phyloP scores from a whole-genome alignment of 2,329 filamentous ascomycete species.

The Leptoxyphium fumago region DNA sequence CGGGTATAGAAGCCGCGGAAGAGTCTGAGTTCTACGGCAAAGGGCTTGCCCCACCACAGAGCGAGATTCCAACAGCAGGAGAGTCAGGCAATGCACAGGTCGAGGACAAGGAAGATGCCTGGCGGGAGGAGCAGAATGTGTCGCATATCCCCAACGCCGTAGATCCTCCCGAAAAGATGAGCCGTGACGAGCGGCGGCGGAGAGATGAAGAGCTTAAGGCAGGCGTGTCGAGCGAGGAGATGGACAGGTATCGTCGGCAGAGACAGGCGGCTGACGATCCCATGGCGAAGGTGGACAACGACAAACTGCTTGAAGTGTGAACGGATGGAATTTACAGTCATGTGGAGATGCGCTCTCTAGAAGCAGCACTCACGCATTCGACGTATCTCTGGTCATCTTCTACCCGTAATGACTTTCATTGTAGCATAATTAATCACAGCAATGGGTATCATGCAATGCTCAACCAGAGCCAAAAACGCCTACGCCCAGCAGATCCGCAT shows the following conservation, averaged over 20 bases:
- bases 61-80: slow-evolving; percentile 3
- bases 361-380: too few relatives aligned
- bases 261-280: slow-evolving; percentile 63
- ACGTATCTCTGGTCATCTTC: too few relatives aligned
- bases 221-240: slow-evolving; percentile 65
- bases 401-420: too few relatives aligned
- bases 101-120: slow-evolving; percentile 26
- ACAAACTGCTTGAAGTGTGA: slow-evolving; percentile 40
- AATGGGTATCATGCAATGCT: too few relatives aligned
- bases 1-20: slow-evolving; percentile 67
- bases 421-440: too few relatives aligned
- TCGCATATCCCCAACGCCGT: slow-evolving; percentile 30
- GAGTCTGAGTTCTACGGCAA: slow-evolving; percentile 50
- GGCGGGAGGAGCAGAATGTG: slow-evolving; percentile 24
- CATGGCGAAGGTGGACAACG: slow-evolving; percentile 69
- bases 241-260: slow-evolving; percentile 73
- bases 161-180: slow-evolving; percentile 26
- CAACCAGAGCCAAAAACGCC: too few relatives aligned
- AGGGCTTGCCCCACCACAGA: slow-evolving; percentile 26
- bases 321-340: neutral
- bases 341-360: too few relatives aligned
- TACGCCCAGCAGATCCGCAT: too few relatives aligned
- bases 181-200: slow-evolving; percentile 44
- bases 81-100: slow-evolving; percentile 14
- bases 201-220: slow-evolving; percentile 65